Percentiles rank a stretch among this genome's conserved stretches.
Evolutionary conservation across 2,329 filamentous ascomycete species (phyloP).

Genomic region (Clarireedia homoeocarpa): DNA sequence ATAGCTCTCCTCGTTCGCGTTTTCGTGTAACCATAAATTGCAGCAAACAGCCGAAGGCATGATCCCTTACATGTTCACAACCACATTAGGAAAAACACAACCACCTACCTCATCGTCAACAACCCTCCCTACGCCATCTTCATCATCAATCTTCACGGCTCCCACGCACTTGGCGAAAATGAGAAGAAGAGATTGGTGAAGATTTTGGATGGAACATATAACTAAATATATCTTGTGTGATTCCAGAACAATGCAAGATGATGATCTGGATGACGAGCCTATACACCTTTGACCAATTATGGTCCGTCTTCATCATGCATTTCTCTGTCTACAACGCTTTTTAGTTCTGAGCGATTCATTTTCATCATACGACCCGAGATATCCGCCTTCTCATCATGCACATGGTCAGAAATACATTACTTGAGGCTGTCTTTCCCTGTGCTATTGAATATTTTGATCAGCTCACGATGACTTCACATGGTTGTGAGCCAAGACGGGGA

Average conservation of each 20-base stretch:
- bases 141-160: not conserved
- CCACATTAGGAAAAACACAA: too few species aligned
- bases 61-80: too few species aligned
- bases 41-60: too few species aligned
- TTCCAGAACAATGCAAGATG: not conserved
- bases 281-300: not conserved
- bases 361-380: not conserved
- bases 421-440: not conserved
- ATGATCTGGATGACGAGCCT: not conserved
- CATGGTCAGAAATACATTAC: not conserved
- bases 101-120: too few species aligned
- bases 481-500: not conserved
- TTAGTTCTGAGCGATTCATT: not conserved
- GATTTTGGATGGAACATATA: not conserved
- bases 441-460: not conserved
- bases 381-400: not conserved
- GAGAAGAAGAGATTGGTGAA: not conserved
- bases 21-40: too few species aligned
- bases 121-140: too few species aligned
- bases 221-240: not conserved
- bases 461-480: not conserved
- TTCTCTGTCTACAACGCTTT: not conserved
- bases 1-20: too few species aligned
- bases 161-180: not conserved
- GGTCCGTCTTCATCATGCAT: not conserved